Evolutionary conservation across 352 stramenopile genomes (phyloP), one percentile per base, ranked within the genome.

Genomic region (Phytophthora chlamydospora): DNA sequence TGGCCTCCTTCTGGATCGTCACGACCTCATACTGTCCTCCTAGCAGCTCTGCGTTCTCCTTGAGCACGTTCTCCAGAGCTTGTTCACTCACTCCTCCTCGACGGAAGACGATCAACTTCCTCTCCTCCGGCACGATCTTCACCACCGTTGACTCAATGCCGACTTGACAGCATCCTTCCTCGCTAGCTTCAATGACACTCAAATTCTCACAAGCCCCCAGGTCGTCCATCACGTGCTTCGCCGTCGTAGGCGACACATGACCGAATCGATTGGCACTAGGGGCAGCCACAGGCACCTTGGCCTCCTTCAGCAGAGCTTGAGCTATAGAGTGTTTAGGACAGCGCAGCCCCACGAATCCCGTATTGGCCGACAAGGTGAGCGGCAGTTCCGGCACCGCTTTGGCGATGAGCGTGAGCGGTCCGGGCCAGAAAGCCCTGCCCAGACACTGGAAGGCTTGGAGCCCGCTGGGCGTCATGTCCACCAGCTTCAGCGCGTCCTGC

Each of bases 231-330:
- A 99, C 98, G 72, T 99, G 97, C 43, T 89, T 63, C 4, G 97
- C 96, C 7, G 79, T 83, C 8, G 98, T 99, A 4, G 98, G 97
- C 33, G 91, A 98, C 34, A 99, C 97, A 63, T 99, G 97, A 11
- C 97, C 97, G 74, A 99, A 99, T 51, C 97, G 90, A 69, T 99
- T 99, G 9, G 98, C 98, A 72, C 90, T 98, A 1, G 98, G 98
- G 21, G 97, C 98, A 5, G 97, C 97, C 16, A 99, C 95, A 0
- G 98, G 98, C 31, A 99, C 85, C 21, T 89, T 63, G 4, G 94
- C 91, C 32, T 75, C 81, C 21, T 74, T 72, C 27, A 99, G 85
- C 35, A 99, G 70, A 39, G 78, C 73, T 55, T 91, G 80, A 0
- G 97, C 97, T 13, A 99, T 73, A 0, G 90, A 75, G 70, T 99